Percentiles rank a stretch among this genome's conserved stretches.
phyloP scores from a whole-genome alignment of 768 basidiomycete genomes.

The Pleurotus tuber-regium region DNA sequence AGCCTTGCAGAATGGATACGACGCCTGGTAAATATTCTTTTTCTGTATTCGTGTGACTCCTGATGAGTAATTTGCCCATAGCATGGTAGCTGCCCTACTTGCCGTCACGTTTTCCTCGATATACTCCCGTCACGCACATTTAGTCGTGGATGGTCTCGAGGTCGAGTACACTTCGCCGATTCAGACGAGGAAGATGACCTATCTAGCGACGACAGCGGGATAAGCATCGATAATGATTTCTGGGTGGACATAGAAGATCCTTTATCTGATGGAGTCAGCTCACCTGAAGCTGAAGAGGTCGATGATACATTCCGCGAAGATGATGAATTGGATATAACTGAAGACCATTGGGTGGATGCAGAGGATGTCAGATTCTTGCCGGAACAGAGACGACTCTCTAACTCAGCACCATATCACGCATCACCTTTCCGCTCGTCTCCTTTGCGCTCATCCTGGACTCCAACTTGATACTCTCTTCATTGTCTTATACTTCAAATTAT shows the following conservation, averaged over 20 bases:
- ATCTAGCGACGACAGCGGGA: too few relatives aligned
- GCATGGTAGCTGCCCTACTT: slow-evolving; percentile 75
- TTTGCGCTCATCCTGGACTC: neutral
- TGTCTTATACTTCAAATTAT: neutral
- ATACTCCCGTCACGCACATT: slow-evolving; percentile 47
- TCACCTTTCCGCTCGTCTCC: neutral
- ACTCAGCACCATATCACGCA: neutral
- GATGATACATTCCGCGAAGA: neutral
- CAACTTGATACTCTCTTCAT: neutral
- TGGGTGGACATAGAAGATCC: too few relatives aligned
- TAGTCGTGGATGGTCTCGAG: slow-evolving; percentile 66
- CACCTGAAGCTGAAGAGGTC: slow-evolving; percentile 13
- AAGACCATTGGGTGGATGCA: neutral
- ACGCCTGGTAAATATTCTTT: slow-evolving; percentile 39
- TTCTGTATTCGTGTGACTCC: neutral
- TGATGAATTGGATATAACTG: neutral
- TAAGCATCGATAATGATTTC: too few relatives aligned
- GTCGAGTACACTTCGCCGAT: slow-evolving; percentile 61
- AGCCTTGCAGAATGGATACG: slow-evolving; percentile 71
- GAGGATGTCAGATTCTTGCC: neutral
- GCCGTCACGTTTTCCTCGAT: slow-evolving; percentile 57
- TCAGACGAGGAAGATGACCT: too few relatives aligned
- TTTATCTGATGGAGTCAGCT: slow-evolving; percentile 19
- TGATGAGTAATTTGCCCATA: slow-evolving; percentile 22
- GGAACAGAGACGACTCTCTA: neutral